A percentile compares a stretch with the other conserved stretches of the same genome.
Evolutionary conservation across 73 alveolate genomes (phyloP).

Genomic region (Durusdinium trenchii): DNA sequence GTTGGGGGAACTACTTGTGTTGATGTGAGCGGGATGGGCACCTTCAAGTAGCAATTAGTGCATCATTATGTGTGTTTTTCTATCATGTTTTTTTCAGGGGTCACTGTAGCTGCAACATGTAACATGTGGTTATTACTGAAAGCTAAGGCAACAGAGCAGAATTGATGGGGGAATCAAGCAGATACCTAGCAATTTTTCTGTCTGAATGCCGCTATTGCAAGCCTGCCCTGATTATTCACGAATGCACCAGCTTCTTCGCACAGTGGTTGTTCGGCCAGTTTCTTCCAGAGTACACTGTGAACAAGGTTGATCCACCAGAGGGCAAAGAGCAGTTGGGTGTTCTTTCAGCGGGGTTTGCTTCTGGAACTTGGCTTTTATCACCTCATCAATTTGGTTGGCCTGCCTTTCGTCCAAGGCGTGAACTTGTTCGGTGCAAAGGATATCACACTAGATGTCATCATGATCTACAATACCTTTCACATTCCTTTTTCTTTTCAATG

Average conservation of each 20-base stretch:
- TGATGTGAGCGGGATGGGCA: not conserved
- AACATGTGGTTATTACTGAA: not conserved
- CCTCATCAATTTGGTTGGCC: conserved; percentile 18
- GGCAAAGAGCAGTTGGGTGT: not conserved
- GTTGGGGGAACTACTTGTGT: not conserved
- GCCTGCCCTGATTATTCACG: not conserved
- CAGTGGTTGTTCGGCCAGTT: not conserved
- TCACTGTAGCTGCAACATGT: not conserved
- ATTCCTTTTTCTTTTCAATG: not conserved
- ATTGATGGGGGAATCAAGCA: not conserved
- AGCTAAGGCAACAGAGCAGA: not conserved
- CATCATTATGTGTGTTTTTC: not conserved
- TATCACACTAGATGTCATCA: not conserved
- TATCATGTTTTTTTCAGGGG: not conserved
- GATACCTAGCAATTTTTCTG: not conserved
- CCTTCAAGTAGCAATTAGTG: no score
- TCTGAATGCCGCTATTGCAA: not conserved
- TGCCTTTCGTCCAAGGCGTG: not conserved
- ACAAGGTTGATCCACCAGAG: not conserved
- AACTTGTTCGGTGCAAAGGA: not conserved
- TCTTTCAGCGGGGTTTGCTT: not conserved
- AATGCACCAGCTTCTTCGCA: not conserved
- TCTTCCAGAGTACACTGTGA: not conserved
- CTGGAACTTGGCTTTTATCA: conserved; percentile 1
- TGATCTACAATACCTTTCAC: not conserved